Base-by-base conservation (phyloP, 345 rosid genomes). In the Gossypium australe region DNA sequence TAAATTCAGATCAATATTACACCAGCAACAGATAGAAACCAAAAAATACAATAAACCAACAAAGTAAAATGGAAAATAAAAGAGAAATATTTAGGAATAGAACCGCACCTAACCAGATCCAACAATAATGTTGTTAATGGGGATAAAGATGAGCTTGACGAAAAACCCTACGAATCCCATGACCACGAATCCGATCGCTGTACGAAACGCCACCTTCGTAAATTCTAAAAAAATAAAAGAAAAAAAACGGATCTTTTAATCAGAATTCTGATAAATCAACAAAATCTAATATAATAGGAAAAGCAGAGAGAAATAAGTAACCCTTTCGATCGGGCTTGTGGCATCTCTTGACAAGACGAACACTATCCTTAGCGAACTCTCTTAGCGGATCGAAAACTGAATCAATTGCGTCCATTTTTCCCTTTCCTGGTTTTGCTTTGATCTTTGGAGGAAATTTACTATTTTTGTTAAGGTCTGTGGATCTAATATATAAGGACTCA, bases 271-370 rank as follows among this genome's bases (percentile, higher is more conserved):
- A 65, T 51, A 45, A 59, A 55, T 55, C 68, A 9, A 55, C 12
- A 43, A 25, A 27, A 61, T 22, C 45, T 4, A 71, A 29, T 12
- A 29, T 12, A 44, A 55, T 38, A 27, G 16, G 13, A 13, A 27
- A 0, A 49, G 72, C 7, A 0, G 17, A 48, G 0, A 13, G 7
- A 25, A 72, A 5, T 16, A 7, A 14, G 1, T 71, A 38, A 87
- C 93, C 91, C 82, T 90, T 89, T 58, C 90, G 90, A 78, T 90
- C 95, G 78, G 95, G 93, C 65, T 90, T 90, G 85, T 90, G 93
- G 68, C 95, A 90, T 59, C 93, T 82, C 87, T 90, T 90, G 60
- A 90, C 91, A 73, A 90, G 90, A 24, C 95, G 93, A 25, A 79
- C 82, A 58, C 95, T 89, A 69, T 90, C 93, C 78, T 89, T 89